Conservation (phyloP, 2,329 filamentous ascomycete genomes). For the Grosmannia penicillata region DNA sequence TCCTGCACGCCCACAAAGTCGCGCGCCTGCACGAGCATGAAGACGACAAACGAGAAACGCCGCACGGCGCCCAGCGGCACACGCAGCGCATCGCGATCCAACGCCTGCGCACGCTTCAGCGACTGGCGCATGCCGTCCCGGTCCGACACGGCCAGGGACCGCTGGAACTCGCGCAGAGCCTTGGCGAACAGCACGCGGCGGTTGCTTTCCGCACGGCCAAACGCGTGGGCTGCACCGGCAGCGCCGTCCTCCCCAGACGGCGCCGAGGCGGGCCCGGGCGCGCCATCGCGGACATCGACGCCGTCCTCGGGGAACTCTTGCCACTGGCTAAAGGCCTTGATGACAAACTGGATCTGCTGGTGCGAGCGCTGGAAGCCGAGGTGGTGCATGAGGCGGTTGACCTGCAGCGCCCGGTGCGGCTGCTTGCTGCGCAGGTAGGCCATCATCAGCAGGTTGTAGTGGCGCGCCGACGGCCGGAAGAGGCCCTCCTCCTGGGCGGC, state of each 20-base stretch:
- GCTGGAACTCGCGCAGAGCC: conserved; percentile 23
- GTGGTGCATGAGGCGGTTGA: conserved; percentile 27
- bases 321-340: conserved; percentile 24
- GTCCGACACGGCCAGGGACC: conserved; percentile 19
- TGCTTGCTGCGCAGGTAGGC: conserved; percentile 32
- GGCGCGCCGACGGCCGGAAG: conserved; percentile 30
- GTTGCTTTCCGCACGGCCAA: not conserved
- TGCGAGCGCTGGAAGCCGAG: conserved; percentile 27
- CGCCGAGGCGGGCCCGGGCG: too few relatives aligned
- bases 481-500: conserved; percentile 26
- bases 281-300: conserved; percentile 5
- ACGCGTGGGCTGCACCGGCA: too few relatives aligned
- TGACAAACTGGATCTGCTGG: conserved; percentile 25
- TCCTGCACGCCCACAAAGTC: conserved; percentile 23
- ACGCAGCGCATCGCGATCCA: conserved; percentile 12
- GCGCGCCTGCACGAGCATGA: conserved; percentile 25
- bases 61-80: conserved; percentile 12
- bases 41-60: conserved; percentile 25
- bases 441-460: conserved; percentile 38
- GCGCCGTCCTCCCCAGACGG: too few relatives aligned
- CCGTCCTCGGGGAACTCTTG: conserved; percentile 14
- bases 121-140: too few relatives aligned
- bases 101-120: too few relatives aligned
- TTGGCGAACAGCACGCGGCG: conserved; percentile 16
- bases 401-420: conserved; percentile 23